Percentiles rank a stretch among this genome's conserved stretches.
These are phyloP conservation scores for Stentor coeruleus DNA, from an alignment of 73 alveolate species.

Conservation along the genomic window DNA sequence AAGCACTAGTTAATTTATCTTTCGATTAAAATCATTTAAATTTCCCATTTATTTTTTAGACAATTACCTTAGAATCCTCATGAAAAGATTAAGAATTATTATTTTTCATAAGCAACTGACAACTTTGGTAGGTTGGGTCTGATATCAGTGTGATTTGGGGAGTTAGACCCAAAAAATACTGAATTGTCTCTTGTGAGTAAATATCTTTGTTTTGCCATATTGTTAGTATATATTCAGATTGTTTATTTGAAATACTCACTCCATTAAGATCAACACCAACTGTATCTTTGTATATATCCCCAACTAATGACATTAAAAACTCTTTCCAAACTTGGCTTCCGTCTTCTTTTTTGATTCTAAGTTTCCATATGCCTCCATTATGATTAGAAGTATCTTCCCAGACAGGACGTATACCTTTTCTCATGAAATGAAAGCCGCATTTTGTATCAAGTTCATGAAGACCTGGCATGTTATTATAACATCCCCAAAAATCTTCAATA, in stretches of 20 bases:
- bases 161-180: background rate
- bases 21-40: too few species aligned
- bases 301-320: conserved; percentile 57
- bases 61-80: too few species aligned
- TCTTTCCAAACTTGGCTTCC: conserved; percentile 76
- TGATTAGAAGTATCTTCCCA: conserved; percentile 85
- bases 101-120: background rate
- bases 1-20: too few species aligned
- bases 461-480: conserved; percentile 4
- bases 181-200: too few species aligned
- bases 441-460: background rate
- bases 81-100: too few species aligned
- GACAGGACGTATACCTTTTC: conserved; percentile 60
- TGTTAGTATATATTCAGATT: background rate
- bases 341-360: conserved; percentile 57
- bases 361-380: conserved; percentile 68
- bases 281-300: conserved; percentile 40
- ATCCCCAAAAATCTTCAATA: conserved; percentile 16
- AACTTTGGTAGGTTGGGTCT: background rate
- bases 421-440: conserved; percentile 23
- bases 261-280: background rate
- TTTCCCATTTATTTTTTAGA: too few species aligned
- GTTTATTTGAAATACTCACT: background rate
- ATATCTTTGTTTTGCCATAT: background rate
- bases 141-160: background rate